Evolutionary conservation across 371 early-diverging fungal species (phyloP).

Genomic region (Mucor lusitanicus): DNA sequence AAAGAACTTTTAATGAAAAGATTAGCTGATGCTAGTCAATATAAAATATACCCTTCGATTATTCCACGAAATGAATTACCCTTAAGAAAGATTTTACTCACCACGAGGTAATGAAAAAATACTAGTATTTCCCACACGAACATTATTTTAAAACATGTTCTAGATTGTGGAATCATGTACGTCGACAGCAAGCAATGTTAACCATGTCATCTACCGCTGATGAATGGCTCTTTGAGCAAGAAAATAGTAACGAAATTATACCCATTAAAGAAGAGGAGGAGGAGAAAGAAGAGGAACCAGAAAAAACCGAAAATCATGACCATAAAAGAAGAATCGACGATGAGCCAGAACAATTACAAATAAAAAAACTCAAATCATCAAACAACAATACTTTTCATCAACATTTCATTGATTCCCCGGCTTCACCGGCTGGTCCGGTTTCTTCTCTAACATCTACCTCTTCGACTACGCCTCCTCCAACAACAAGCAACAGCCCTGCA

Average conservation of each 20-base stretch:
- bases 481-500: slow-evolving; percentile 12
- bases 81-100: slow-evolving; percentile 29
- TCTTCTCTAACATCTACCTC: slow-evolving; percentile 15
- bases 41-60: slow-evolving; percentile 27
- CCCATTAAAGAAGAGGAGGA: slow-evolving; percentile 4
- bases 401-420: slow-evolving; percentile 21
- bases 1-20: slow-evolving; percentile 32
- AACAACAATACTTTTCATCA: not conserved
- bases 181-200: slow-evolving; percentile 19
- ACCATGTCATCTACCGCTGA: slow-evolving; percentile 8
- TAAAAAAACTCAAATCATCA: slow-evolving; percentile 9
- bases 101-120: slow-evolving; percentile 23
- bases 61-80: slow-evolving; percentile 28
- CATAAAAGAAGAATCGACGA: not conserved
- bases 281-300: not conserved
- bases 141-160: not conserved
- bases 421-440: slow-evolving; percentile 34
- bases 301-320: not conserved
- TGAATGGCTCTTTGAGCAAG: slow-evolving; percentile 21
- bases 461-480: slow-evolving; percentile 10
- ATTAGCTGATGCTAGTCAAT: slow-evolving; percentile 31
- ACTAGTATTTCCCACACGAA: slow-evolving; percentile 2
- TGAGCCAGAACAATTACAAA: not conserved
- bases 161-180: slow-evolving; percentile 35
- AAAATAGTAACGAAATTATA: slow-evolving; percentile 4